Conservation (phyloP, 2,329 filamentous ascomycete species). For the Colletotrichum liaoningense region DNA sequence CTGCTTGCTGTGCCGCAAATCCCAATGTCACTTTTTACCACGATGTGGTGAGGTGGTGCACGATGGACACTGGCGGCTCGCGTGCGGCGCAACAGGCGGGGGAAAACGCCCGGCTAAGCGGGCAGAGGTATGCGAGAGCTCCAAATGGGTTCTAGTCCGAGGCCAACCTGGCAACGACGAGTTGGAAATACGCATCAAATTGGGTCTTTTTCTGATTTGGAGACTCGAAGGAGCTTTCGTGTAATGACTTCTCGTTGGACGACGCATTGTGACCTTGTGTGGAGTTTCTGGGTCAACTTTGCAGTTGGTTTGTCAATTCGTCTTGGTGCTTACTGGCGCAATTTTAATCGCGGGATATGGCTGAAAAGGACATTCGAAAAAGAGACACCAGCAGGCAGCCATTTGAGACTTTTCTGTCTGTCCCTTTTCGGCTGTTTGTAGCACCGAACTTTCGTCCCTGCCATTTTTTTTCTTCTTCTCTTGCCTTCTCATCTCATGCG, state of each 20-base stretch:
- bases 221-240: background rate
- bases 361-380: background rate
- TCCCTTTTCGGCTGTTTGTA: background rate
- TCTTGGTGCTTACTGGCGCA: background rate
- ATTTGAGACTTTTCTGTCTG: background rate
- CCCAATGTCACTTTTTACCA: too few relatives aligned
- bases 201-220: background rate
- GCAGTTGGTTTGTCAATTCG: background rate
- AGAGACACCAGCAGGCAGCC: background rate
- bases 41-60: background rate
- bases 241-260: background rate
- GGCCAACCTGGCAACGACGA: background rate
- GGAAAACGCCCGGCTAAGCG: constrained; percentile 22
- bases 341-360: background rate
- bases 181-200: background rate
- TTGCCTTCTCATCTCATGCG: background rate
- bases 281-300: background rate
- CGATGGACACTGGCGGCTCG: background rate
- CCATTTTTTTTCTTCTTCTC: background rate
- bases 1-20: background rate
- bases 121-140: background rate
- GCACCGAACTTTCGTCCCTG: background rate
- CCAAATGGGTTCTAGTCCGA: background rate
- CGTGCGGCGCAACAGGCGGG: background rate
- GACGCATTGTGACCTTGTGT: background rate